Evolutionary conservation across 2,329 filamentous ascomycete species (phyloP), one percentile per base, ranked within the genome.

Genomic region (Exophiala mesophila): DNA sequence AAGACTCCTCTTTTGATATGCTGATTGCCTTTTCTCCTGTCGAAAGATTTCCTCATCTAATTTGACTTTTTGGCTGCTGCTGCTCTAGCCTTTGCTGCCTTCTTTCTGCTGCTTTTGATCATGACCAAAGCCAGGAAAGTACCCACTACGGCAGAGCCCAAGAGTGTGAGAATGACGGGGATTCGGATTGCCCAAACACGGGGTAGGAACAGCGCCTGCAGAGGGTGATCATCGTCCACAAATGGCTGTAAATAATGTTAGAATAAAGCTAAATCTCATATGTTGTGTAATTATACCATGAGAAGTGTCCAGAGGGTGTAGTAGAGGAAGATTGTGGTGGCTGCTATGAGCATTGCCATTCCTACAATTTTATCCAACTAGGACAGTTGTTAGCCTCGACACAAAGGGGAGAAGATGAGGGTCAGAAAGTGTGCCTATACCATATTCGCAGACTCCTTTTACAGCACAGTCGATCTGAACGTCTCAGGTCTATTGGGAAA

Each of bases 131-230:
- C 84, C 56, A 98, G 76, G 74, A 98, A 98, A 47, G 88, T 94
- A 52, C 92, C 92, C 49, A 98, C 90, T 47, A 98, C 88, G 46
- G 92, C 88, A 47, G 83, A 89, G 53, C 84, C 89, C 55, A 98
- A 76, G 34, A 98, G 81, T 52, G 96, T 83, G 56, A 98, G 82
- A 64, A 98, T 95, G 58, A 98, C 90, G 57, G 92, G 92, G 61
- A 98, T 92, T 65, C 92, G 89, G 64, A 98, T 95, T 48, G 92
- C 92, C 92, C 92, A 98, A 64, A 95, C 89, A 65, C 92, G 89
- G 34, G 90, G 90, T 50, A 88, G 92, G 73, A 98, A 98, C 72
- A 97, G 77, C 64, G 84, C 84, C 64, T 98, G 92, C 45, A 97
- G 83, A 44, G 88, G 83, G 67, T 98, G 92, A 64, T 88, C 87